Percentiles rank a stretch among this genome's conserved stretches.
These are phyloP conservation scores for Nasturtium officinale DNA, from an alignment of 345 rosid genomes.

Conservation along the genomic window DNA sequence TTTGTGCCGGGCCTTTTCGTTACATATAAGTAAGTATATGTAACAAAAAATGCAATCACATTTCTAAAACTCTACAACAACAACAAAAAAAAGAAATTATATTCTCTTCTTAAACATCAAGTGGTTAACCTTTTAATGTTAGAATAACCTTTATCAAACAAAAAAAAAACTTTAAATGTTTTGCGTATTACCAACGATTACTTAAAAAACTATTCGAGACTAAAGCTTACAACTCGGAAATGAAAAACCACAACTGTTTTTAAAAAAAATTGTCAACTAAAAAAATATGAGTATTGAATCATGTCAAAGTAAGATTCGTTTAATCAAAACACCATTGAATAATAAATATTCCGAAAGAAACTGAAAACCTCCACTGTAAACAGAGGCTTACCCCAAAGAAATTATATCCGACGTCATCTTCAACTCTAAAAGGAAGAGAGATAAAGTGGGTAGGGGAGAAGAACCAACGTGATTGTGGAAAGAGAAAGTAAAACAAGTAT, in stretches of 20 bases:
- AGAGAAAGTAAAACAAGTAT: background rate
- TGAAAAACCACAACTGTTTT: slow-evolving; percentile 14
- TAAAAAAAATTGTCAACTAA: slow-evolving; percentile 23
- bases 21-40: no score
- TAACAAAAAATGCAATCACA: background rate
- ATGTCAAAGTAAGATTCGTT: slow-evolving; percentile 13
- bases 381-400: slow-evolving; percentile 29
- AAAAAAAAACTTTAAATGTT: background rate
- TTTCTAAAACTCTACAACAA: background rate
- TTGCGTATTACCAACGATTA: slow-evolving; percentile 3
- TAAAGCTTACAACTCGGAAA: slow-evolving; percentile 29
- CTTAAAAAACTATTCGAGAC: background rate
- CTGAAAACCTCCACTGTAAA: background rate
- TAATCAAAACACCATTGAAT: slow-evolving; percentile 4
- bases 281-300: background rate
- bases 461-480: slow-evolving; percentile 35
- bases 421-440: background rate
- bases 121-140: slow-evolving; percentile 2
- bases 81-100: background rate
- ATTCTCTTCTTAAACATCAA: background rate
- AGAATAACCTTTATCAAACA: no score
- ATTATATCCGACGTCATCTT: slow-evolving; percentile 1
- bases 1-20: no score
- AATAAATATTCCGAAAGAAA: slow-evolving; percentile 7
- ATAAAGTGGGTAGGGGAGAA: slow-evolving; percentile 41